phyloP scores from a whole-genome alignment of 2,329 filamentous ascomycete species.

The Xylariales sp. region DNA sequence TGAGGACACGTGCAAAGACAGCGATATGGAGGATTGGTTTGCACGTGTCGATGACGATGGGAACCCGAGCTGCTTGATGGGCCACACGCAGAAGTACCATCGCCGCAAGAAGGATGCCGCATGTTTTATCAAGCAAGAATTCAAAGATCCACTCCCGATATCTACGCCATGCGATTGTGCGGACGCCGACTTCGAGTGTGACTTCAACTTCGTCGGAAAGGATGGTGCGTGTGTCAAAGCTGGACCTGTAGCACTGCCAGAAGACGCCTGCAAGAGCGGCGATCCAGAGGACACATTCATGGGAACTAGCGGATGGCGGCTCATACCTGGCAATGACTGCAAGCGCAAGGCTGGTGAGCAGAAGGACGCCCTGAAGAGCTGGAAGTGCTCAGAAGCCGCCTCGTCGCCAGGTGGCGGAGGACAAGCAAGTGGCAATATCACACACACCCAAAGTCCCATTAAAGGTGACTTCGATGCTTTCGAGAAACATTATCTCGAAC shows the following conservation, averaged over 20 bases:
- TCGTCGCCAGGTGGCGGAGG: conserved; percentile 44
- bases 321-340: conserved; percentile 82
- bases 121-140: conserved; percentile 84
- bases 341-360: conserved; percentile 55
- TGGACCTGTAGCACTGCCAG: conserved; percentile 59
- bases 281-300: conserved; percentile 68
- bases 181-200: conserved; percentile 87
- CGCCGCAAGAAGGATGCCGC: conserved; percentile 82
- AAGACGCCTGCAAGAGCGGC: conserved; percentile 64
- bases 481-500: conserved; percentile 72
- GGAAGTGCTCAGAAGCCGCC: conserved; percentile 65
- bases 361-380: conserved; percentile 69
- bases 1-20: conserved; percentile 69
- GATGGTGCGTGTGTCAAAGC: conserved; percentile 63
- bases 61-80: conserved; percentile 88
- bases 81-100: conserved; percentile 82
- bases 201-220: conserved; percentile 81
- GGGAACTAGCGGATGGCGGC: conserved; percentile 84
- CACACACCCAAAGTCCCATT: conserved; percentile 57
- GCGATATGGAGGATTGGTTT: conserved; percentile 84
- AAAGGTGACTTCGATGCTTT: conserved; percentile 47
- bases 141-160: conserved; percentile 69
- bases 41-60: conserved; percentile 77
- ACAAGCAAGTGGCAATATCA: conserved; percentile 63
- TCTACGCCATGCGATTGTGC: conserved; percentile 77